Percentiles rank a stretch among this genome's conserved stretches.
These are phyloP conservation scores for Alternaria viburni DNA, from an alignment of 2,329 filamentous ascomycete species.

Conservation along the genomic window DNA sequence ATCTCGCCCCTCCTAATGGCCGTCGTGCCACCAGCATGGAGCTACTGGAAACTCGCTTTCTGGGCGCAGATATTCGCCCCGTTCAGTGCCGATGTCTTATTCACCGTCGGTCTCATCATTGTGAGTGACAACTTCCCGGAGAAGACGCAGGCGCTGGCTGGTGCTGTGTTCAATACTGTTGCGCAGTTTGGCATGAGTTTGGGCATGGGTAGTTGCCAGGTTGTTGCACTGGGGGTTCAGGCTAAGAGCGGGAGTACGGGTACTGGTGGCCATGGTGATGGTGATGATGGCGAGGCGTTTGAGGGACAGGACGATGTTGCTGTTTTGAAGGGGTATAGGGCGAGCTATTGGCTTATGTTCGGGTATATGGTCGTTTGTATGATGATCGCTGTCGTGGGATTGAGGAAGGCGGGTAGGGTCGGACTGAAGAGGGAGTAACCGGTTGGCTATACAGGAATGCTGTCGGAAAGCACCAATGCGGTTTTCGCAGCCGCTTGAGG, in stretches of 20 bases:
- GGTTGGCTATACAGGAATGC: background rate
- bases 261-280: conserved; percentile 7
- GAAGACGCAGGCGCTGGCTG: conserved; percentile 65
- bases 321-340: conserved; percentile 28
- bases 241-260: background rate
- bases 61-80: conserved; percentile 54
- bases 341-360: conserved; percentile 38
- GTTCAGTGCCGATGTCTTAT: conserved; percentile 57
- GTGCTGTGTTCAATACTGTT: conserved; percentile 67
- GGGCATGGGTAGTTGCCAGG: conserved; percentile 33
- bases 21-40: conserved; percentile 54
- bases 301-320: conserved; percentile 8
- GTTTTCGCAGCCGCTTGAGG: background rate
- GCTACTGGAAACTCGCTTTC: conserved; percentile 59
- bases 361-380: conserved; percentile 30
- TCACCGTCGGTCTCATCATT: conserved; percentile 63
- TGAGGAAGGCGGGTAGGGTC: conserved; percentile 34
- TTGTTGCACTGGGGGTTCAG: conserved; percentile 32
- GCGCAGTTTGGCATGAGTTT: conserved; percentile 61
- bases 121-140: conserved; percentile 62
- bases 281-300: conserved; percentile 7
- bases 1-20: conserved; percentile 63
- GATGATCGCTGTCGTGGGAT: conserved; percentile 28
- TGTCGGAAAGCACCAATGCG: background rate
- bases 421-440: conserved; percentile 34